These are phyloP conservation scores for Bolboschoenoplectus hybrid DNA, from an alignment of 202 grass and related monocot species.

Conservation along the genomic window DNA sequence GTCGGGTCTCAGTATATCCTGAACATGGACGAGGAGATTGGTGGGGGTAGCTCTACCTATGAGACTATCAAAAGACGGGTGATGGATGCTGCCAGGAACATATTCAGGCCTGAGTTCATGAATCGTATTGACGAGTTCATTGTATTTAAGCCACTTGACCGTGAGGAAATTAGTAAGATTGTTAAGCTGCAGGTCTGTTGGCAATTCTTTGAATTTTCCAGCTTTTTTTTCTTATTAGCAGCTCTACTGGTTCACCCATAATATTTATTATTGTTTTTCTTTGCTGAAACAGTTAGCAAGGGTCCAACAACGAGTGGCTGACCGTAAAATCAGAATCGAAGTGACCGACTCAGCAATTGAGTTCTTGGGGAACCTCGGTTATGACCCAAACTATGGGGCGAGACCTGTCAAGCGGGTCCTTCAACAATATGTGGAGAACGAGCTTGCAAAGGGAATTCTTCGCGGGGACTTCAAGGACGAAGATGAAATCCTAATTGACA, in stretches of 20 bases:
- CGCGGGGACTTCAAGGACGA: conserved; percentile 91
- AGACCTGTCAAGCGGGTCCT: conserved; percentile 92
- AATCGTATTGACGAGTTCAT: conserved; percentile 96
- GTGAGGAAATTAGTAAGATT: conserved; percentile 78
- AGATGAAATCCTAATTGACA: conserved; percentile 72
- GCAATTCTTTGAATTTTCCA: neutral
- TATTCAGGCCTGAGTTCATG: conserved; percentile 97
- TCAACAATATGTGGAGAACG: conserved; percentile 94
- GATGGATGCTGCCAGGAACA: conserved; percentile 93
- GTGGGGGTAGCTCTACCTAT: conserved; percentile 55
- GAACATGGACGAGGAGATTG: conserved; percentile 75
- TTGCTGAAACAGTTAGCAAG: conserved; percentile 59
- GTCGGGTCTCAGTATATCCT: conserved; percentile 95
- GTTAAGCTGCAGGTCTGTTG: conserved; percentile 83
- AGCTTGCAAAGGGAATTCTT: conserved; percentile 85
- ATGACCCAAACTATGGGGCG: conserved; percentile 93
- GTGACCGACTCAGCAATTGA: conserved; percentile 66
- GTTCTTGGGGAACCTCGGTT: conserved; percentile 80
- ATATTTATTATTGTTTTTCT: neutral
- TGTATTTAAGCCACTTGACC: conserved; percentile 91
- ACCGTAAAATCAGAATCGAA: conserved; percentile 82
- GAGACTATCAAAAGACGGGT: conserved; percentile 90
- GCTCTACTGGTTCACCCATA: neutral
- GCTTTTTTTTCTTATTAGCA: neutral
- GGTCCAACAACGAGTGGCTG: conserved; percentile 84